Conservation (phyloP, 2,329 filamentous ascomycete species). For the Lecanicillium sp. region DNA sequence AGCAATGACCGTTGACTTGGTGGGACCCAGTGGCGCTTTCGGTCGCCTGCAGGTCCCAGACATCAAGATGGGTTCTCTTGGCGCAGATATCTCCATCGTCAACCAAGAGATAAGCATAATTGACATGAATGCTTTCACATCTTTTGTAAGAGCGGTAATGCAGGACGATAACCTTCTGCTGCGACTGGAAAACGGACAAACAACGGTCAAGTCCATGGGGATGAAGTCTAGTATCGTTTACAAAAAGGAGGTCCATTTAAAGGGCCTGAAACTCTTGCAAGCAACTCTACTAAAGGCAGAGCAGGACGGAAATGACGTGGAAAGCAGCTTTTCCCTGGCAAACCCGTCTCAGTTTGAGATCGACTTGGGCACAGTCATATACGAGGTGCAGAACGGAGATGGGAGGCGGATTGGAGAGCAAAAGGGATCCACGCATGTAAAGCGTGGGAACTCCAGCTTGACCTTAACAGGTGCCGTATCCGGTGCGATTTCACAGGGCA, state of each 20-base stretch:
- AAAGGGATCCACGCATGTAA: constrained; percentile 1
- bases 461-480: neutral
- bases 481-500: neutral
- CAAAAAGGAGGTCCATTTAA: constrained; percentile 2
- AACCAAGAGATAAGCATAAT: constrained; percentile 1
- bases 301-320: neutral
- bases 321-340: neutral
- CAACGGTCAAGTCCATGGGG: constrained; percentile 5
- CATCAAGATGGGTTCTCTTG: constrained; percentile 8
- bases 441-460: neutral
- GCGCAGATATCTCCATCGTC: constrained; percentile 3
- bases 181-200: constrained; percentile 4
- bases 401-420: constrained; percentile 1
- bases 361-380: constrained; percentile 4
- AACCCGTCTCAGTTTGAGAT: constrained; percentile 7
- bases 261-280: neutral
- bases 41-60: constrained; percentile 3
- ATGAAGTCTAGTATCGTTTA: constrained; percentile 6
- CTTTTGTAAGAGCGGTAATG: constrained; percentile 4
- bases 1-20: constrained; percentile 6
- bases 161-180: constrained; percentile 1
- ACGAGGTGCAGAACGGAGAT: constrained; percentile 4
- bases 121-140: constrained; percentile 5
- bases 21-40: constrained; percentile 4
- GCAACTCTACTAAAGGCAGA: neutral